Evolutionary conservation across 345 rosid genomes (phyloP).

Genomic region (Arabidopsis suecica): DNA sequence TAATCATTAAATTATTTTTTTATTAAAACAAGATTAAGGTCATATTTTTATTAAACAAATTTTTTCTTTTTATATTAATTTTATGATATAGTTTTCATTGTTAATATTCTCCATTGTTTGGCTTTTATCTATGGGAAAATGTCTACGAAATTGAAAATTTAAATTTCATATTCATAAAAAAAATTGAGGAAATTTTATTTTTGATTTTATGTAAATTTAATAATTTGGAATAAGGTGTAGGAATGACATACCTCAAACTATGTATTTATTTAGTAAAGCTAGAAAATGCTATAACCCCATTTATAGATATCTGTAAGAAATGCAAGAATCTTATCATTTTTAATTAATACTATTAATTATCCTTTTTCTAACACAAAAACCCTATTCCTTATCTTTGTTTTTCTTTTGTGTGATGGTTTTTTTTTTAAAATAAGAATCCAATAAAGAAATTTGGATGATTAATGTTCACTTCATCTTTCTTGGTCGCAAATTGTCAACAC

Average conservation of each 20-base stretch:
- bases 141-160: no score
- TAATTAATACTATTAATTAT: no score
- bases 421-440: background rate
- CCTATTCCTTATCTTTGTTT: no score
- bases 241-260: background rate
- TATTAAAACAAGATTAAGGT: background rate
- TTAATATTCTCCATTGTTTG: no score
- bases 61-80: no score
- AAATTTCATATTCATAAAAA: background rate
- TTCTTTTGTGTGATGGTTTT: no score
- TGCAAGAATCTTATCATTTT: no score
- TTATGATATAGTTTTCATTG: no score
- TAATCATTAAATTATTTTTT: background rate
- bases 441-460: background rate
- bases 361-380: no score
- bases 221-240: background rate
- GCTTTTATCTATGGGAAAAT: background rate
- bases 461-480: background rate
- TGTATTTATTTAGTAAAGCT: background rate
- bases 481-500: background rate
- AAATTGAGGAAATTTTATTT: no score
- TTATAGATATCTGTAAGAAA: no score
- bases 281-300: background rate
- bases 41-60: no score
- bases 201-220: background rate